Base-by-base conservation (phyloP, 2,329 filamentous ascomycete genomes). In the Penicillium sp. region DNA sequence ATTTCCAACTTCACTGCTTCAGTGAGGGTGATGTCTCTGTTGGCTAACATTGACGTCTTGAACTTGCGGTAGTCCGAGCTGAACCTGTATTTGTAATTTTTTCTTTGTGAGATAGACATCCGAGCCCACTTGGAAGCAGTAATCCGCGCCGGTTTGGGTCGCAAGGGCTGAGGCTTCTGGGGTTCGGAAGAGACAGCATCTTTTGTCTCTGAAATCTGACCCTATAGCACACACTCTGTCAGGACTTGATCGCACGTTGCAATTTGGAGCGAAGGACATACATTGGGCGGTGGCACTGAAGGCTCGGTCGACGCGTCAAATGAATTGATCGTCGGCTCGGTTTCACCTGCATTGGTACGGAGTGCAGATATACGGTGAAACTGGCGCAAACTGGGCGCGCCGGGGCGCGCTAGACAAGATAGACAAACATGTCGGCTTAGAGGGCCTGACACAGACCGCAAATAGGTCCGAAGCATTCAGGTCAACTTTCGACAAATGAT, bases 401-500 rank as follows among this genome's bases (percentile, higher is more conserved):
- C 53, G 6, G 26, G 44, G 49, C 52, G 58, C n/a, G 59, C 55
- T 55, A 65, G 48, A 57, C 67, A 70, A 46, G 64, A 65, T 33
- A 62, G 50, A 55, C 66, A 70, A 52, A 68, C 60, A 66, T 70
- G 61, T 39, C 59, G 56, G 54, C 64, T 60, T 24, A 60, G 34
- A 53, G 66, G 64, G 58, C 64, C 64, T 64, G 62, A 57, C 51
- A 63, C 59, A 63, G 66, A 66, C 62, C 66, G 63, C 49, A 69
- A 50, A 37, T 66, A 67, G 46, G 58, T 57, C 52, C 64, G 65
- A 56, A 71, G 64, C 69, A 72, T 72, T 49, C 64, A 60, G 59
- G 43, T 53, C 46, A 48, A 49, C 17, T 19, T 29, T 46, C 13
- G 28, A 26, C 12, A 17, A 35, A 37, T n/a, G 41, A 38, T 17